A percentile compares a stretch with the other conserved stretches of the same genome.
Conservation (phyloP, 306 rosid species). For the Geum urbanum region DNA sequence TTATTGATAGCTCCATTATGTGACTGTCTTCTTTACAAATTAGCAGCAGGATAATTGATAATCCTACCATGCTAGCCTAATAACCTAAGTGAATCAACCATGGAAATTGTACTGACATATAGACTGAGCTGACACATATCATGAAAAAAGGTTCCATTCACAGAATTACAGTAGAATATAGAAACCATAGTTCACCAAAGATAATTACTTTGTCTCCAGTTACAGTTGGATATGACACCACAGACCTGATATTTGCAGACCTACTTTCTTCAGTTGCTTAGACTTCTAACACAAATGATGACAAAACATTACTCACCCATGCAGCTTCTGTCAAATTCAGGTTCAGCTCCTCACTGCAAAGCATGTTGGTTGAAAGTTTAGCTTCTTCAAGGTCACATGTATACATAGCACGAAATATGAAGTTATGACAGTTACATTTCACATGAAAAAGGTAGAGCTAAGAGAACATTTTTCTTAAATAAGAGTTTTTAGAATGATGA, state of each 20-base stretch:
- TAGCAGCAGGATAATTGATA: background rate
- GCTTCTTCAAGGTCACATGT: conserved; percentile 14
- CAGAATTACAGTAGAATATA: no score
- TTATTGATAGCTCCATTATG: background rate
- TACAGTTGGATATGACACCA: background rate
- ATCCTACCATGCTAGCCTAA: background rate
- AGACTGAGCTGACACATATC: background rate
- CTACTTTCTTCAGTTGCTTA: conserved; percentile 6
- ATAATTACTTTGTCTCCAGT: background rate
- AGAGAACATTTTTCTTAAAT: background rate
- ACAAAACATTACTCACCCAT: conserved; percentile 58
- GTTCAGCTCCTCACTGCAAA: conserved; percentile 85
- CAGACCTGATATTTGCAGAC: conserved; percentile 1
- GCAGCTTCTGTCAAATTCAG: conserved; percentile 92
- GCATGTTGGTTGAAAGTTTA: conserved; percentile 28
- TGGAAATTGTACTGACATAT: background rate
- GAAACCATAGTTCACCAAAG: no score
- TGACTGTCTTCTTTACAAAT: no score
- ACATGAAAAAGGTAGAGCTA: background rate
- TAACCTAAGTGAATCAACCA: background rate
- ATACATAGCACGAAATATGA: background rate
- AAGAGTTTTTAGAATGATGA: background rate
- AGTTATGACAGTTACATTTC: conserved; percentile 13
- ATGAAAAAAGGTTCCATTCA: background rate
- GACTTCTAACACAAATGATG: background rate